Evolutionary conservation across 495 filamentous ascomycete genomes (phyloP), one percentile per base, ranked within the genome.

Genomic region (Tuber microsphaerosporum): DNA sequence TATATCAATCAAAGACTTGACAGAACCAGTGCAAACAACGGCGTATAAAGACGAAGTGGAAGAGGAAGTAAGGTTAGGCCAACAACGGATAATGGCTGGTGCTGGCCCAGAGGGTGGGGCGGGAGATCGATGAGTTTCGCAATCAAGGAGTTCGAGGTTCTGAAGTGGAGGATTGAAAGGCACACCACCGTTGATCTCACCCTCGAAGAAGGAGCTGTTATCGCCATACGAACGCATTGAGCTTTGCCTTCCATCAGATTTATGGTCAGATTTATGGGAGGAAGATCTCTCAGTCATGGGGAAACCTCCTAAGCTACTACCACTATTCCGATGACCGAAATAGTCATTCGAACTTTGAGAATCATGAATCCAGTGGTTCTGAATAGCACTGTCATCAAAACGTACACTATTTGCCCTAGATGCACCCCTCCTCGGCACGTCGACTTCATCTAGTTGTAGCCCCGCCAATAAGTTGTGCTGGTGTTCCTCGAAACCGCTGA

Each of bases 351-450:
- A 94, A 73, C 92, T 89, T 42, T 94, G 89, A 77, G 89, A 91
- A 68, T 90, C 89, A 76, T 94, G 93, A 48, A 91, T 91, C 87
- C 94, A 97, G 81, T 92, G 92, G 71, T 93, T 92, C 77, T 97
- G 94, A 75, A 97, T 89, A 3, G 96, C 94, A 82, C 93, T 97
- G 83, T 97, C 94, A 82, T 99, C 95, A 81, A 99, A 99, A n/a
- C 95, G 92, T 77, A 99, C 95, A 84, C 96, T 98, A 81, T 98
- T 98, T 34, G 95, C 95, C 77, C 95, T 88, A 43, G 96, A 99
- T 44, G 93, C 90, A 9, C 95, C 95, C 74, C 96, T 89, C 75
- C 96, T 88, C 5, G 94, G 96, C 82, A 97, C 94, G 65, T 98
- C 93, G 75, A 97, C 94, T 8, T 90, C 86, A 73, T 97, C 93